A percentile compares a stretch with the other conserved stretches of the same genome.
phyloP scores from a whole-genome alignment of 1,284 basidiomycete species.

The Cryptococcus jaspeensis region DNA sequence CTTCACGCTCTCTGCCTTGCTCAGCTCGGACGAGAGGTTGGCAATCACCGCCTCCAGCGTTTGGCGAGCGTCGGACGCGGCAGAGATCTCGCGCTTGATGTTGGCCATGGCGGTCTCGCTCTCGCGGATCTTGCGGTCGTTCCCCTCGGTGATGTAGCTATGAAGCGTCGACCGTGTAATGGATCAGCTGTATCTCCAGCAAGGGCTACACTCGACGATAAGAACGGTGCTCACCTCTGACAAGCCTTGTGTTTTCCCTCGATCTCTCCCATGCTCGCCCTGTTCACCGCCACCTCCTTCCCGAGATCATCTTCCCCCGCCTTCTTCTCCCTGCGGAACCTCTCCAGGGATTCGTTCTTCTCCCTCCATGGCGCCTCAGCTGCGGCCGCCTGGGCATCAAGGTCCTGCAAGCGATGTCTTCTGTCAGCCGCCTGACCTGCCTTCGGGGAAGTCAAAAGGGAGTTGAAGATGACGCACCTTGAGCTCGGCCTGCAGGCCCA shows the following conservation, averaged over 20 bases:
- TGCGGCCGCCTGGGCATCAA: slow-evolving; percentile 35
- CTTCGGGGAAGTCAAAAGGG: too few species aligned
- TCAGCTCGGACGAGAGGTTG: slow-evolving; percentile 55
- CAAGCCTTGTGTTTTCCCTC: slow-evolving; percentile 42
- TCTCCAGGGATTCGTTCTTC: slow-evolving; percentile 35
- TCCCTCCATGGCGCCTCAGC: slow-evolving; percentile 47
- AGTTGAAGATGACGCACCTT: slow-evolving; percentile 25
- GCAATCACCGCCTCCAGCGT: slow-evolving; percentile 61
- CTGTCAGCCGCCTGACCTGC: not conserved
- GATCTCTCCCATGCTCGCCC: slow-evolving; percentile 36
- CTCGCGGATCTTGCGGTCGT: slow-evolving; percentile 63
- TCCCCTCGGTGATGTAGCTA: slow-evolving; percentile 73
- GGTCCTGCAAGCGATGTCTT: slow-evolving; percentile 22
- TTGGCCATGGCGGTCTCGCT: slow-evolving; percentile 60
- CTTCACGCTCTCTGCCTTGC: slow-evolving; percentile 62
- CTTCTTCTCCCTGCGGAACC: slow-evolving; percentile 35
- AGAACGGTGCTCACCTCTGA: slow-evolving; percentile 25
- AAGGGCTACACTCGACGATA: not conserved
- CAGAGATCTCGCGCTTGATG: slow-evolving; percentile 48
- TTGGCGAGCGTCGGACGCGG: slow-evolving; percentile 58
- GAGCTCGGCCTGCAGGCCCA: slow-evolving; percentile 34
- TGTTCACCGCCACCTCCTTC: slow-evolving; percentile 33
- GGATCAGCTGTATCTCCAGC: not conserved
- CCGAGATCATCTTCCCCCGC: slow-evolving; percentile 36
- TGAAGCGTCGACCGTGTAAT: not conserved